Evolutionary conservation across 306 rosid genomes (phyloP), one percentile per base, ranked within the genome.

Genomic region (Medicago lupulina): DNA sequence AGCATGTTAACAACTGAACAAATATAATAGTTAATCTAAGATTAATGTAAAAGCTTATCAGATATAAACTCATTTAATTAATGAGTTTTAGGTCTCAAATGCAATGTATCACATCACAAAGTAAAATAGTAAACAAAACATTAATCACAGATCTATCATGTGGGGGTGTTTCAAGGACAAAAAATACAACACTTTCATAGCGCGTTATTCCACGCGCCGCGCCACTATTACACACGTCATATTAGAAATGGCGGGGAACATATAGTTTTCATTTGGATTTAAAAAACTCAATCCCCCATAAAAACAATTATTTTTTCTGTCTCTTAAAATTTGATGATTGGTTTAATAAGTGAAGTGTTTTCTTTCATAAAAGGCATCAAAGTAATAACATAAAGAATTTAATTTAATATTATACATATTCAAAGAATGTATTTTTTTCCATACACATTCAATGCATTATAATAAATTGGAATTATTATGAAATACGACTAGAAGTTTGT

Each of bases 211-310:
- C 46, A 91, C 90, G 84, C 82, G 82, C 84, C 3, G 3, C 62
- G 53, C 55, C 49, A 51, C 81, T 25, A 46, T 57, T 9, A 44
- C 41, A 46, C 75, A n/a, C 69, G 46, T 71, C 70, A 58, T 75
- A 58, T 73, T 28, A 80, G 71, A 78, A 84, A 70, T 46, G 90
- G 92, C 92, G 87, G 92, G 93, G 88, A 85, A 84, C 88, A 82
- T 44, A 15, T 69, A 25, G 58, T 78, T 78, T 78, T 68, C 75
- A 51, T 67, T 58, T 51, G 73, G 79, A 78, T 78, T 87, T 83
- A 51, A 82, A 81, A 77, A 85, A 88, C 19, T 53, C 53, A 64
- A 2, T 13, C 53, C 17, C 73, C 77, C 44, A 67, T 69, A 70
- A 81, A 63, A 69, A 50, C 44, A 5, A 62, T 23, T 51, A 3